Evolutionary conservation across 2,329 filamentous ascomycete species (phyloP), one percentile per base, ranked within the genome.

Genomic region (Neonectria hederae): DNA sequence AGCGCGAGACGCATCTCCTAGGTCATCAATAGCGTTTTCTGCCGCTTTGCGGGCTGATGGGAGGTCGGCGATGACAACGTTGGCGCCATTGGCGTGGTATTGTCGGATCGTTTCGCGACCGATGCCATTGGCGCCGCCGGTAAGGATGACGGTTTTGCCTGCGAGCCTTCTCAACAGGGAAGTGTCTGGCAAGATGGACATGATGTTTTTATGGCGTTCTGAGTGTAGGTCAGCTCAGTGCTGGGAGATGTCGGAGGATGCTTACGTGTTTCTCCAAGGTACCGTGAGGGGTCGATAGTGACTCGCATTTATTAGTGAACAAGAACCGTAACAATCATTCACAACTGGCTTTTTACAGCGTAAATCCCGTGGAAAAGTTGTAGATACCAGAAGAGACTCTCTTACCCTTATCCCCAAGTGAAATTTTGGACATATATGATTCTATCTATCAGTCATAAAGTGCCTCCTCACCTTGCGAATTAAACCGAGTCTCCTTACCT

Each of bases 111-210:
- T 57, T 10, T 52, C 57, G 17, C 55, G 40, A 17, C 68, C 68
- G 35, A 70, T 69, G 3, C 64, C 66, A 22, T 48, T 43, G 8
- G 58, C 60, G 19, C 55, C 66, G 21, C 67, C 67, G 2, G 63
- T 69, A 14, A 68, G 26, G 6, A 66, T 49, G 14, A 57, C 65
- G 3, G 67, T 68, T 51, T 69, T 67, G 21, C 54, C 54, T 28
- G 30, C 2, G 9, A 59, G 24, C 13, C 26, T 35, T 9, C 40
- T 19, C 4, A 54, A 32, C 5, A 61, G 32, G 14, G 58, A 61
- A 6, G 30, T n/a, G 14, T 61, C 43, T 28, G 32, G 43, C 0
- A 24, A 24, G 14, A 61, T 49, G 7, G 52, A 54, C 58, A 61
- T 61, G n/a, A 21, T 54, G 49, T 11, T 42, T 35, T 42, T 35